Evolutionary conservation across 192 early-diverging fungal species (phyloP).

Genomic region (Polychytrium aggregatum): DNA sequence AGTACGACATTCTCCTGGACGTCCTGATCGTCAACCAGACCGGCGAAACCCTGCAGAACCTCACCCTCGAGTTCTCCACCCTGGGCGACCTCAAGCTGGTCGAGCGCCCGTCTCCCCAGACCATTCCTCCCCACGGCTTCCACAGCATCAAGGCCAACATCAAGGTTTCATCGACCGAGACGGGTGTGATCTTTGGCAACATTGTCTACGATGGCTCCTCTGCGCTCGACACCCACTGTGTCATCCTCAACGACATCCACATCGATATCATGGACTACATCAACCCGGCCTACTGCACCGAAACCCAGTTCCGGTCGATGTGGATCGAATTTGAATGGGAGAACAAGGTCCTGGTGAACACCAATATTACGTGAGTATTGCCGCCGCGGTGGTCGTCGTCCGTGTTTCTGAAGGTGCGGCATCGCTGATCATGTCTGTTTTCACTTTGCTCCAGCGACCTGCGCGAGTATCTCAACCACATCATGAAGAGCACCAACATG

Average conservation of each 20-base stretch:
- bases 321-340: conserved; percentile 99
- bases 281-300: conserved; percentile 79
- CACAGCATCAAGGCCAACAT: conserved; percentile 92
- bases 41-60: conserved; percentile 83
- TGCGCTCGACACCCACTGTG: conserved; percentile 79
- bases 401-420: no score
- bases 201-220: conserved; percentile 97
- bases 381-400: no score
- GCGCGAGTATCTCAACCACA: conserved; percentile 77
- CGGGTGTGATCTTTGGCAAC: conserved; percentile 96
- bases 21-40: conserved; percentile 98
- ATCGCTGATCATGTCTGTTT: no score
- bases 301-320: conserved; percentile 93
- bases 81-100: conserved; percentile 96
- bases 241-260: conserved; percentile 94
- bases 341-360: conserved; percentile 97
- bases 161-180: conserved; percentile 95
- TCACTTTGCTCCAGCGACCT: conserved; percentile 69
- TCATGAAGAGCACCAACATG: conserved; percentile 96
- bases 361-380: conserved; percentile 72
- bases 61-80: conserved; percentile 97
- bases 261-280: conserved; percentile 99
- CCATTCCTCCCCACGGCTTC: conserved; percentile 80
- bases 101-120: conserved; percentile 82
- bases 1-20: conserved; percentile 94